Evolutionary conservation across 306 rosid genomes (phyloP).

Genomic region (Acacia acuminata): DNA sequence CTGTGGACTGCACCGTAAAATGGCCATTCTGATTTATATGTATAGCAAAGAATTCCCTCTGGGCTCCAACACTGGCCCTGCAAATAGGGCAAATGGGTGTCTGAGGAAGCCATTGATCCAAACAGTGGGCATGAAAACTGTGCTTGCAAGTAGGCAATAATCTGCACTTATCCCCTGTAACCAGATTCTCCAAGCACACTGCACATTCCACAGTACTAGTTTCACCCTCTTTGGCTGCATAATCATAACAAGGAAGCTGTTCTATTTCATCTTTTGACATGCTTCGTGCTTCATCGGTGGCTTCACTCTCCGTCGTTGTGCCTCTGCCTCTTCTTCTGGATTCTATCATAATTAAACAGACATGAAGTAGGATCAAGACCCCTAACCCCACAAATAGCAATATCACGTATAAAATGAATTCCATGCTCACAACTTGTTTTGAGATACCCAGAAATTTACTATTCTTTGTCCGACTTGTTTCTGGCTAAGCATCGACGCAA

Average conservation of each 20-base stretch:
- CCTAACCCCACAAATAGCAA: slow-evolving; percentile 45
- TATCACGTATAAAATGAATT: slow-evolving; percentile 30
- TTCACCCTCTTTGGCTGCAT: slow-evolving; percentile 37
- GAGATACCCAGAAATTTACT: not conserved
- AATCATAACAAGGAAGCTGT: slow-evolving; percentile 68
- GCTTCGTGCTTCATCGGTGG: slow-evolving; percentile 6
- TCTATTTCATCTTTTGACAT: slow-evolving; percentile 54
- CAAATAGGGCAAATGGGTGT: slow-evolving; percentile 65
- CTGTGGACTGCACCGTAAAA: slow-evolving; percentile 24
- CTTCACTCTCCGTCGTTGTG: slow-evolving; percentile 22
- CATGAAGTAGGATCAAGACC: slow-evolving; percentile 45
- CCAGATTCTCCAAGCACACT: slow-evolving; percentile 68
- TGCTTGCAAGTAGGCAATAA: slow-evolving; percentile 59
- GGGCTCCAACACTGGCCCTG: slow-evolving; percentile 38
- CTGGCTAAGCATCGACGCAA: slow-evolving; percentile 11
- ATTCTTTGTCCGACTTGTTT: not conserved
- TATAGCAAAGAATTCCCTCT: not conserved
- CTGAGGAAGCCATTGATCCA: slow-evolving; percentile 63
- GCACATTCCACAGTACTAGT: slow-evolving; percentile 57
- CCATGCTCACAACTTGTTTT: slow-evolving; percentile 38
- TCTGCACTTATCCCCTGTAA: slow-evolving; percentile 63
- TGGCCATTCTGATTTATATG: slow-evolving; percentile 10
- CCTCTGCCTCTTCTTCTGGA: slow-evolving; percentile 40
- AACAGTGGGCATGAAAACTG: slow-evolving; percentile 64
- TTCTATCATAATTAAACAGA: slow-evolving; percentile 40